Evolutionary conservation across 1,284 basidiomycete species (phyloP).

Genomic region (Cystobasidiaceae sp.): DNA sequence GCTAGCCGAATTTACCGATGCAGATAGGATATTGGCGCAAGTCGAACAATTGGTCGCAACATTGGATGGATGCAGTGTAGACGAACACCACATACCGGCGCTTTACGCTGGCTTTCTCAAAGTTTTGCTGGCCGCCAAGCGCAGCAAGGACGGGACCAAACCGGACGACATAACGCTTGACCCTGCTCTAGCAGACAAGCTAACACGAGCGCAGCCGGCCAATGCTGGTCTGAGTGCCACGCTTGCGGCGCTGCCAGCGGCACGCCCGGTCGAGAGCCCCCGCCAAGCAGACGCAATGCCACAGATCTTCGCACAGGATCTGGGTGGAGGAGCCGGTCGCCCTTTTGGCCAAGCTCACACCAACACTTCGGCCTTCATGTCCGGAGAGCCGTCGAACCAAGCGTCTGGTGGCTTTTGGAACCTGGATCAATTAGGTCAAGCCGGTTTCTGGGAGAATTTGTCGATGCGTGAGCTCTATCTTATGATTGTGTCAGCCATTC

Average conservation of each 20-base stretch:
- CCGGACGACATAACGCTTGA: conserved; percentile 71
- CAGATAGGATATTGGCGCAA: conserved; percentile 34
- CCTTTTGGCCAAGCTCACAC: neutral
- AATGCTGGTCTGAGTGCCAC: conserved; percentile 4
- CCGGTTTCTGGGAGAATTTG: conserved; percentile 29
- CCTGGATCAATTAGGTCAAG: conserved; percentile 28
- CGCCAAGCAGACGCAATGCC: neutral
- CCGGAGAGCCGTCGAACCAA: conserved; percentile 15
- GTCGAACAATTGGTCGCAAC: conserved; percentile 35
- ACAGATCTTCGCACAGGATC: conserved; percentile 5
- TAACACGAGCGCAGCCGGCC: neutral
- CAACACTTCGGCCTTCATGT: neutral
- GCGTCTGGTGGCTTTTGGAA: conserved; percentile 19
- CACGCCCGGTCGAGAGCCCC: neutral
- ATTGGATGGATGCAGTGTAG: conserved; percentile 35
- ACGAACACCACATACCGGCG: conserved; percentile 69
- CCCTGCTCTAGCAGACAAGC: conserved; percentile 57
- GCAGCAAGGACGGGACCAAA: conserved; percentile 49
- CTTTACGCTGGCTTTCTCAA: conserved; percentile 80
- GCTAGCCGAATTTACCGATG: conserved; percentile 36
- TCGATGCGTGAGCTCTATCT: conserved; percentile 30
- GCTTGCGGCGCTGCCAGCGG: neutral
- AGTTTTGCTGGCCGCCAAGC: conserved; percentile 52
- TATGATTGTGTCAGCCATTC: too few species aligned
- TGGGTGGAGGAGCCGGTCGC: neutral